Evolutionary conservation across 2,329 filamentous ascomycete species (phyloP).

Genomic region (Aspergillus phoenicis): DNA sequence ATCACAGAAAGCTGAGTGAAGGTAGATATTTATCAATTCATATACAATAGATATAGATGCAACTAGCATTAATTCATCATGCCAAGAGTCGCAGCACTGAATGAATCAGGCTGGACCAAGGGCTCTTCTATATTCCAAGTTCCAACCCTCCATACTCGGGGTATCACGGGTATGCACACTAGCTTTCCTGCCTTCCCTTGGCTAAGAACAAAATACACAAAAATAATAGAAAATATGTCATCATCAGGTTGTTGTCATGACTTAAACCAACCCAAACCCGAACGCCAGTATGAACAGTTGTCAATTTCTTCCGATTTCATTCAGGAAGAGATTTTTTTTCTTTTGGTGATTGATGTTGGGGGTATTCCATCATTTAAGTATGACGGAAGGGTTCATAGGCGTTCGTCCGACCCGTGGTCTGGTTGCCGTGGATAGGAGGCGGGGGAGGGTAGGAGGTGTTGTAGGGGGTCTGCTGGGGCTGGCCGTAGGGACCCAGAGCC

Average conservation of each 20-base stretch:
- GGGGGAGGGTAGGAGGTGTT: constrained; percentile 35
- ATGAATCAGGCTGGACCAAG: too few species aligned
- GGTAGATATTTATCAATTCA: neutral
- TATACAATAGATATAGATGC: neutral
- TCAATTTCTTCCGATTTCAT: neutral
- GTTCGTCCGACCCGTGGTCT: constrained; percentile 31
- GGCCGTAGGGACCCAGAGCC: constrained; percentile 46
- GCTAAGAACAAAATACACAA: neutral
- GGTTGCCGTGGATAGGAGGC: constrained; percentile 23
- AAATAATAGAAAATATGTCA: neutral
- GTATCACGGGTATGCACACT: neutral
- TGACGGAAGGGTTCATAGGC: constrained; percentile 45
- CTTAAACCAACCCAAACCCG: neutral
- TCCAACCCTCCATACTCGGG: neutral
- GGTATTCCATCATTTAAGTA: constrained; percentile 25
- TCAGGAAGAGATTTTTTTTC: neutral
- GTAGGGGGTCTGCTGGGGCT: constrained; percentile 25
- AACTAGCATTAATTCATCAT: constrained; percentile 7
- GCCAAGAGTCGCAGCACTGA: neutral
- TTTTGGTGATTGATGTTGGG: neutral
- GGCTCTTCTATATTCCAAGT: neutral
- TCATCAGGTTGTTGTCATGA: neutral
- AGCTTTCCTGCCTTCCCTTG: neutral
- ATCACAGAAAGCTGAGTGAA: too few species aligned
- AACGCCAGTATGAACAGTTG: neutral